Evolutionary conservation across 2,329 filamentous ascomycete species (phyloP), one percentile per base, ranked within the genome.

Genomic region (Sporothrix pallida): DNA sequence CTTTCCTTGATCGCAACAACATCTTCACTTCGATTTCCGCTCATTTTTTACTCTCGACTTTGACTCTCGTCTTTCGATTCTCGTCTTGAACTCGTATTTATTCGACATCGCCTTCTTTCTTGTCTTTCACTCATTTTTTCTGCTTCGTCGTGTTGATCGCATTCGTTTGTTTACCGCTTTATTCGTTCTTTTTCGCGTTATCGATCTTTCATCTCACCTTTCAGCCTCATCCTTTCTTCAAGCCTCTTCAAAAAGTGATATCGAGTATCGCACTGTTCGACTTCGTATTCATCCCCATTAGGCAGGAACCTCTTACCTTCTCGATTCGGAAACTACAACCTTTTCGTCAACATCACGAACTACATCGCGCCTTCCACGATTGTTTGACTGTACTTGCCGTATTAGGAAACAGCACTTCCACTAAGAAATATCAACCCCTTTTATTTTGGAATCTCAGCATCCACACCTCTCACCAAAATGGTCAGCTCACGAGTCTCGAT

Each of bases 61-160:
- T 23, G 20, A 56, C 46, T 10, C 26, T 26, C n/a, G 31, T 37
- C 13, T 26, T 69, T 26, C 54, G 20, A 20, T 17, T n/a, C 65
- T 12, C 15, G 31, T 37, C 31, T 37, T 37, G 31, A 37, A 37
- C 31, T 7, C 31, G 31, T 37, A 5, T 7, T 37, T 37, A 37
- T 37, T 44, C 26, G 44, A 50, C 17, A 56, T n/a, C 44, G 37
- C 15, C 26, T 15, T 60, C 17, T 23, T 46, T 50, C 2, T 68
- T 15, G 23, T 52, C 31, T 52, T 23, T 52, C 65, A n/a, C 46
- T 67, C 71, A 56, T 60, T 46, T 52, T 42, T 58, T 42, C 26
- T 63, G 6, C 58, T 37, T 67, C 42, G 58, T 58, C 73, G 73
- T 76, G 73, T 75, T 74, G 72, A 76, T 71, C 72, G 72, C 75